Evolutionary conservation across 1,284 basidiomycete species (phyloP), one percentile per base, ranked within the genome.

Genomic region (Rhodotorula sp.): DNA sequence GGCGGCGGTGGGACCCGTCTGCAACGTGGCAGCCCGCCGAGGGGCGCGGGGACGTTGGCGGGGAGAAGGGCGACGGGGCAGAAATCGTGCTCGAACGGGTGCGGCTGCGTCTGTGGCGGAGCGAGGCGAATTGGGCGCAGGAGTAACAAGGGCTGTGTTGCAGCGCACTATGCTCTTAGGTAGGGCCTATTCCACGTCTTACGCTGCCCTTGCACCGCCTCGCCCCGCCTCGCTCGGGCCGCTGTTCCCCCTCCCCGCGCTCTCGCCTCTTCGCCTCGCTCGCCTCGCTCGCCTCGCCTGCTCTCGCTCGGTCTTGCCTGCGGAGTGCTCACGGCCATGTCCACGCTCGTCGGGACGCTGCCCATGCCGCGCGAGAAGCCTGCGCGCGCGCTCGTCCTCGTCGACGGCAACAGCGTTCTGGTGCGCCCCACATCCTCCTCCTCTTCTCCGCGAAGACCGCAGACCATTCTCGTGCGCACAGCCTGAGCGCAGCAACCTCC

Each of bases 1-100:
- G 88, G 88, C 79, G 81, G 19, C 86, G 89, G 73, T 90, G 89
- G 88, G 85, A 90, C 76, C 76, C 77, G 80, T 86, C 32, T 82
- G 84, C 17, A 0, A 79, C 78, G 19, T 90, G 89, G 89, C 76
- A 78, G 36, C 82, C 83, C 54, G 80, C 79, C 68, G 85, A 65
- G 83, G 88, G 74, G 25, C 67, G 59, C 41, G 66, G 50, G 27
- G 61, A 59, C 22, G 70, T 65, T 22, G 73, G 72, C 34, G 72
- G 71, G 2, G 39, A 56, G 3, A 60, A 64, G n/a, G 77, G 77
- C 1, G 76, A 78, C 51, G 77, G 75, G 29, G 73, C 62, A 54
- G 77, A 78, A 67, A 77, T 78, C 27, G 72, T 78, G 29, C 53
- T 74, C 19, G 77, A 78, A 29, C 59, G 73, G n/a, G 71, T 73